Evolutionary conservation across 169 alveolate genomes (phyloP), one percentile per base, ranked within the genome.

Genomic region (Plasmodium cynomolgi): DNA sequence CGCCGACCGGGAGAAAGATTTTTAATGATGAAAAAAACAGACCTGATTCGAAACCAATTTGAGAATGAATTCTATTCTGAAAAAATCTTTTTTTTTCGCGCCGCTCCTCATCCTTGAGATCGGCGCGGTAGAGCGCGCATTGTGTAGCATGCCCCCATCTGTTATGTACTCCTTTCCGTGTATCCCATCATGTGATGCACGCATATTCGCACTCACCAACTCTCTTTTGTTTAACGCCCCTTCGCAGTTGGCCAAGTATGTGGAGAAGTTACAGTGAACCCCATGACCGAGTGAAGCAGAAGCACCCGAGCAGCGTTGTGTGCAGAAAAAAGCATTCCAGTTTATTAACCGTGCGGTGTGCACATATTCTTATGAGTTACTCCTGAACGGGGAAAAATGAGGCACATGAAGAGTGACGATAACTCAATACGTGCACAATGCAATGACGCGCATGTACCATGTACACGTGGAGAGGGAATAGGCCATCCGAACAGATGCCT

Each of bases 21-120:
- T 88, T 88, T 88, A 31, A 79, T 88, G 94, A 88, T 88, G 94
- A 88, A 13, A 88, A 54, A n/a, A 54, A 77, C 91, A 88, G 94
- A 88, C 94, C 94, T 88, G 94, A 88, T 62, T 88, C 71, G 94
- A 84, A 88, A 88, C 62, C 62, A 88, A 88, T 88, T 88, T 88
- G 94, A 88, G 94, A 88, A 88, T 58, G 73, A 13, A 29, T 29
- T 31, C 68, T 56, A 39, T 79, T 39, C 94, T 88, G 94, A 88
- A 88, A 54, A 88, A 88, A 75, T 47, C 37, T 77, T 82, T 82
- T 29, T n/a, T 29, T n/a, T 17, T n/a, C n/a, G n/a, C 34, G 23
- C 9, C 15, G 39, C 1, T 6, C 34, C 17, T 1, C 23, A 41
- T 11, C 9, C 34, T 41, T 17, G 83, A 13, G 3, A 31, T 56